Base-by-base conservation (phyloP, 345 rosid genomes). In the Kernera saxatilis region DNA sequence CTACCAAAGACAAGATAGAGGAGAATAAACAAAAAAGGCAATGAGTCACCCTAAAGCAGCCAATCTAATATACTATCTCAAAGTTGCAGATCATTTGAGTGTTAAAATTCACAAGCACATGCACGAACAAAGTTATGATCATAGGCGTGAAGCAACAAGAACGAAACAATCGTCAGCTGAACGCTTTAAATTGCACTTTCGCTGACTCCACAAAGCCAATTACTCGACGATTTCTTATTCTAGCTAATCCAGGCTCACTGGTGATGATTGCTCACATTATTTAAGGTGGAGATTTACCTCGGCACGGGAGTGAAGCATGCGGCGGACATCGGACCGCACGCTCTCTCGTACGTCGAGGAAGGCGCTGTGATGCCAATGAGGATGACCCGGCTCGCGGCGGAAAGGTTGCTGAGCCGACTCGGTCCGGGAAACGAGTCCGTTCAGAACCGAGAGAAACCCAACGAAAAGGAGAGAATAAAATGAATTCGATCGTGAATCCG, bases 321-420 rank as follows among this genome's bases (percentile, higher is more conserved):
- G 92, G 46, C 90, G 92, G 37, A 95, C 91, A 40, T 90, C 96
- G 63, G 97, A 90, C 82, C 96, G 90, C 73, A 95, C 92, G 66
- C 88, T 80, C 26, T 81, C 96, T 37, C 84, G 57, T 75, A 92
- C 98, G 54, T 95, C 99, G 71, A 84, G 99, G 74, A 95, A 92
- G 39, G 99, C 99, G 18, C 93, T 86, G 77, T 95, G 99, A 82
- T 95, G 99, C 99, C 99, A 92, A 61, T 88, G 97, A 65, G 96
- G 80, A 57, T 90, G 98, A 37, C 96, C 97, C 2, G 99, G 94
- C 36, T 90, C 98, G 66, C 96, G 77, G 78, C 89, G 76, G 92
- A 95, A 92, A 25, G 99, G 80, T 60, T 92, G 86, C 43, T 75
- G 78, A 66, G 84, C 92, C 40, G 97, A 82, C 61, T 82, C 83